These are phyloP conservation scores for Pestalotiopsis sp. DNA, from an alignment of 2,329 filamentous ascomycete species.

Conservation along the genomic window DNA sequence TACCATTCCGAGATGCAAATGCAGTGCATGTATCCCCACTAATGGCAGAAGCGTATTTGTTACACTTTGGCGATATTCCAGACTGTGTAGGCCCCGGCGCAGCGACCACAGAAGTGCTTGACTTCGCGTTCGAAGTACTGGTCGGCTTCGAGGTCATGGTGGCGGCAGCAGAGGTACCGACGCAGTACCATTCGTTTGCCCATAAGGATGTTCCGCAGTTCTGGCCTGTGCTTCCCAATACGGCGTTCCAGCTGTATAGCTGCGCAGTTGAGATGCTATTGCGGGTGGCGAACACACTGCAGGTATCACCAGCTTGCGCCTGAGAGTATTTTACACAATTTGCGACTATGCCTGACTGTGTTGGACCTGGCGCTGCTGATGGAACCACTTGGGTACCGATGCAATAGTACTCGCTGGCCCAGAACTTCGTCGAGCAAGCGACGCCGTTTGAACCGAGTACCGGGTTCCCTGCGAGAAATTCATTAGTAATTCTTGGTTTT, in stretches of 20 bases:
- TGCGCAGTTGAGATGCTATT: conserved; percentile 6
- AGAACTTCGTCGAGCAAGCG: conserved; percentile 13
- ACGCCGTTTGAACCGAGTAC: conserved; percentile 9
- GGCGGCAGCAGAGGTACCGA: conserved; percentile 6
- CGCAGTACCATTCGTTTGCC: conserved; percentile 26
- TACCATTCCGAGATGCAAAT: conserved; percentile 6
- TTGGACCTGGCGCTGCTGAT: conserved; percentile 23
- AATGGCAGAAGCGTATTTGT: conserved; percentile 24
- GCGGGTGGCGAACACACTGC: conserved; percentile 12
- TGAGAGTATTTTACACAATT: conserved; percentile 28
- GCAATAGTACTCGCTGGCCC: conserved; percentile 16
- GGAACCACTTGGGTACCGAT: background rate
- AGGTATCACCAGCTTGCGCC: conserved; percentile 25
- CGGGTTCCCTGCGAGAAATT: conserved; percentile 8
- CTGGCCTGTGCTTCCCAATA: conserved; percentile 21
- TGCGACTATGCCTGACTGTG: conserved; percentile 24
- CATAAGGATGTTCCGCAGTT: conserved; percentile 26
- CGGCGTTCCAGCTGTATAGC: conserved; percentile 16
- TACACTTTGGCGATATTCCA: conserved; percentile 27
- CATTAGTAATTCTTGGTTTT: background rate
- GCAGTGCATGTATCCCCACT: conserved; percentile 24
- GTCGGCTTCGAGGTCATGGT: background rate
- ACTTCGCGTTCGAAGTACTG: background rate
- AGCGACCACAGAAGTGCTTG: background rate
- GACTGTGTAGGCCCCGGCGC: conserved; percentile 26